Percentiles rank a stretch among this genome's conserved stretches.
Evolutionary conservation across 1,284 basidiomycete species (phyloP).

Genomic region (Golubevia sp.): DNA sequence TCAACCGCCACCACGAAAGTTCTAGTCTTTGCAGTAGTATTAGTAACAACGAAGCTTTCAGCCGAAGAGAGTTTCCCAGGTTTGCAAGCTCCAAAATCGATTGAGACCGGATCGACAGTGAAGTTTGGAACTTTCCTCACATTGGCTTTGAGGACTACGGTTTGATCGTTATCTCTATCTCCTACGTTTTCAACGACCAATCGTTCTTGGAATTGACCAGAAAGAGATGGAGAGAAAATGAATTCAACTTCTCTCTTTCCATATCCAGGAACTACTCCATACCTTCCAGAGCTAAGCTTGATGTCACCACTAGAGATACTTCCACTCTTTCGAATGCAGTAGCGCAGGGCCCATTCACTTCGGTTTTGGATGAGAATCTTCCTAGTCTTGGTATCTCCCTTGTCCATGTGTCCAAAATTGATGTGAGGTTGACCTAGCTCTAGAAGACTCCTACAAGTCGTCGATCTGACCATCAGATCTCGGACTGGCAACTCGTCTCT

Average conservation of each 20-base stretch:
- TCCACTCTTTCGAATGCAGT: conserved; percentile 66
- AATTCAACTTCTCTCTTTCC: conserved; percentile 65
- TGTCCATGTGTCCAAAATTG: conserved; percentile 66
- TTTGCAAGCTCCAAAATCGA: conserved; percentile 60
- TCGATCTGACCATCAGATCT: conserved; percentile 65
- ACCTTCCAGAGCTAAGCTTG: conserved; percentile 64
- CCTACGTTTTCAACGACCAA: conserved; percentile 65
- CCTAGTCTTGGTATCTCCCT: conserved; percentile 64
- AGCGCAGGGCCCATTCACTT: conserved; percentile 64
- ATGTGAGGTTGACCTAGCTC: conserved; percentile 66
- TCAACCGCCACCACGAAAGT: conserved; percentile 63
- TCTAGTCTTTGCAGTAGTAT: conserved; percentile 63
- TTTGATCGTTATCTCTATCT: conserved; percentile 64
- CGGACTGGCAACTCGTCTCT: conserved; percentile 64
- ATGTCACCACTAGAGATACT: conserved; percentile 66
- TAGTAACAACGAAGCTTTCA: conserved; percentile 63
- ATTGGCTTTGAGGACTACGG: conserved; percentile 64
- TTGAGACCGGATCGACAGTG: conserved; percentile 60
- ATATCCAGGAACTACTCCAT: conserved; percentile 65
- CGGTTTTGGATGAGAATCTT: conserved; percentile 65
- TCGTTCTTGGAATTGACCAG: conserved; percentile 65
- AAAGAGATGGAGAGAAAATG: conserved; percentile 61
- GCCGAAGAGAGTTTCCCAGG: conserved; percentile 41
- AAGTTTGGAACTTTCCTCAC: conserved; percentile 65
- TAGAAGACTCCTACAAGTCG: conserved; percentile 63